Evolutionary conservation across 371 early-diverging fungal species (phyloP).

Genomic region (Fennellomyces sp.): DNA sequence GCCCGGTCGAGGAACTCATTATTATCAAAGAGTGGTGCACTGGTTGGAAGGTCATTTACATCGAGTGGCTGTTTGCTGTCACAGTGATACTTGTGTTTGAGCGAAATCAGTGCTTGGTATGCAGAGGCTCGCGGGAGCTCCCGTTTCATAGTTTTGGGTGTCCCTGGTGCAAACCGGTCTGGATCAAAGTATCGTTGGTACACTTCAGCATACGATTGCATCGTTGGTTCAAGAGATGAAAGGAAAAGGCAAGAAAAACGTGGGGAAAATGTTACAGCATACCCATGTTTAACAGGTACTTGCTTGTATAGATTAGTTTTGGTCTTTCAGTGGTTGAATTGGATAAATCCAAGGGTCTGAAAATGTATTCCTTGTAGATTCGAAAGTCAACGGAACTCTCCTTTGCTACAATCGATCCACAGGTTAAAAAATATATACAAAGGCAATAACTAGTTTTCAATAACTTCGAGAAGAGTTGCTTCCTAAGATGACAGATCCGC

Average conservation of each 20-base stretch:
- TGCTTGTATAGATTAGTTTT: no score
- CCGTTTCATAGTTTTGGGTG: background rate
- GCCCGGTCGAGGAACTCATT: background rate
- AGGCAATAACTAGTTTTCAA: no score
- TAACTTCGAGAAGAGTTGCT: no score
- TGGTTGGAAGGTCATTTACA: conserved; percentile 2
- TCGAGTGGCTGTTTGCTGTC: conserved; percentile 3
- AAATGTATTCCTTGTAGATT: background rate
- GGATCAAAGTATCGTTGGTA: conserved; percentile 7
- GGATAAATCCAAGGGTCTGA: no score
- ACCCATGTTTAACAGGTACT: background rate
- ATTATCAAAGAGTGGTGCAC: conserved; percentile 8
- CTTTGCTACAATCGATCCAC: no score
- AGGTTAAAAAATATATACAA: no score
- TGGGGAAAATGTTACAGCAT: no score
- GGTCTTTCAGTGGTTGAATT: no score
- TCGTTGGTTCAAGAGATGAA: background rate
- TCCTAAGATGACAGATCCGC: no score
- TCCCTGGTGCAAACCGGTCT: background rate
- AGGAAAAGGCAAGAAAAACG: background rate
- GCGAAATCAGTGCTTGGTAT: conserved; percentile 1
- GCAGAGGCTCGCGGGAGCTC: conserved; percentile 11
- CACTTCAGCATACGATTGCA: conserved; percentile 8
- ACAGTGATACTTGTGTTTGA: conserved; percentile 2
- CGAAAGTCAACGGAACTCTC: no score